Evolutionary conservation across 179 eudicot genomes (phyloP).

Genomic region (Heliamphora pulchella): DNA sequence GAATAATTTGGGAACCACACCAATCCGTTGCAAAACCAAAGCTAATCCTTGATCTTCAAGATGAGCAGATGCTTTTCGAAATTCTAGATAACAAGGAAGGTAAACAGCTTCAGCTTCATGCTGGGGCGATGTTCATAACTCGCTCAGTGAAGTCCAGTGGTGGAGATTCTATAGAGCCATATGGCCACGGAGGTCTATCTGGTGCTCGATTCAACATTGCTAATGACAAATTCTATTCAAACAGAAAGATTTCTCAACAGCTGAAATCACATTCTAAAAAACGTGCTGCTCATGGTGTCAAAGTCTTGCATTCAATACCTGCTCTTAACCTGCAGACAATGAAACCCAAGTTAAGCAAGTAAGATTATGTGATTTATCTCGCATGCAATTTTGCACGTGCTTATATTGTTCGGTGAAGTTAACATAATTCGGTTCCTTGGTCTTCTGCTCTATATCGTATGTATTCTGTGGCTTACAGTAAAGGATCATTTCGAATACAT

Average conservation of each 20-base stretch:
- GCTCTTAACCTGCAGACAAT: constrained; percentile 84
- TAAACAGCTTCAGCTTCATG: constrained; percentile 67
- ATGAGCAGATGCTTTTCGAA: constrained; percentile 96
- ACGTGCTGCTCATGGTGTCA: constrained; percentile 79
- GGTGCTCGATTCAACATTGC: constrained; percentile 79
- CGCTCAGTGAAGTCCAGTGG: constrained; percentile 37
- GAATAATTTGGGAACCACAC: constrained; percentile 73
- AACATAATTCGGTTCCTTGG: not conserved
- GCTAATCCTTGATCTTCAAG: constrained; percentile 90
- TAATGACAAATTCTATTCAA: constrained; percentile 86
- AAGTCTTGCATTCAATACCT: constrained; percentile 82
- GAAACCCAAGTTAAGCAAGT: constrained; percentile 96
- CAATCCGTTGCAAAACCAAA: constrained; percentile 60
- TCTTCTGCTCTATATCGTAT: not conserved
- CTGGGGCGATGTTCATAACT: constrained; percentile 75
- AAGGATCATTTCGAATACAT: not conserved
- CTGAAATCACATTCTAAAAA: constrained; percentile 79
- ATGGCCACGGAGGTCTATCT: constrained; percentile 44
- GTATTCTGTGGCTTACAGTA: not conserved
- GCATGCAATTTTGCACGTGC: not conserved
- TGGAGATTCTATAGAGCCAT: constrained; percentile 45
- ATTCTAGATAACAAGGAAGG: constrained; percentile 56
- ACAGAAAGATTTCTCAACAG: constrained; percentile 82
- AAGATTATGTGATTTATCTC: constrained; percentile 25
- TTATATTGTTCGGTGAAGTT: not conserved